Base-by-base conservation (phyloP, 192 early-diverging fungal species). In the Dispira simplex region DNA sequence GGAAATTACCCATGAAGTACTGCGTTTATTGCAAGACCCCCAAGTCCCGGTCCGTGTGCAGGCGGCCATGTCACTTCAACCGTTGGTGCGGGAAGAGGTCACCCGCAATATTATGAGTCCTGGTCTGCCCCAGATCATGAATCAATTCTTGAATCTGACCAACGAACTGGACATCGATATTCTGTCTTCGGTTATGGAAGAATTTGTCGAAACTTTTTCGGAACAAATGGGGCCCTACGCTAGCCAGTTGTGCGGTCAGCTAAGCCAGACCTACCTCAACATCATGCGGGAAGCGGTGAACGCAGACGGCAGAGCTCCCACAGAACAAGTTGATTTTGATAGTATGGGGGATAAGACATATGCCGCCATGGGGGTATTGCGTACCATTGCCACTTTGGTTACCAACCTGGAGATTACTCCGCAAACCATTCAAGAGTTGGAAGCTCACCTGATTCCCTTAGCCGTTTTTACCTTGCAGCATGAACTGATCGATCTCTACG, bases 121-220 rank as follows among this genome's bases (percentile, higher is more conserved):
- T 25, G 84, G 85, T 46, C 76, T 93, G n/a, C 85, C 90, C 43
- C 75, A 83, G 48, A 82, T 96, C 39, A 96, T 98, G 86, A 85
- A 91, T 70, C 81, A 79, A 54, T 78, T 98, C 51, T 72, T 99
- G 53, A 80, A 83, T 44, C 75, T 96, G 62, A 95, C 88, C 0
- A 92, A 94, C 76, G 80, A 93, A 70, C 91, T 96, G 60, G 94
- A 99, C 73, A 81, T 92, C 68, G 94, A 97, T 67, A 89, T 86
- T 9, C 76, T 99, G 8, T 79, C 92, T 0, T 74, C 73, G 27
- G 86, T 92, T 44, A 90, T 97, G 79, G 92, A 97, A 62, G 82
- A 84, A 63, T 84, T 99, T 72, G 92, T 97, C 8, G 89, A 88
- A 66, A 83, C 87, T 26, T 99, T 91, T 79, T 81, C 93, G 28